A percentile compares a stretch with the other conserved stretches of the same genome.
Conservation (phyloP, 805 yeast genomes). For the Suhomyces sp. region DNA sequence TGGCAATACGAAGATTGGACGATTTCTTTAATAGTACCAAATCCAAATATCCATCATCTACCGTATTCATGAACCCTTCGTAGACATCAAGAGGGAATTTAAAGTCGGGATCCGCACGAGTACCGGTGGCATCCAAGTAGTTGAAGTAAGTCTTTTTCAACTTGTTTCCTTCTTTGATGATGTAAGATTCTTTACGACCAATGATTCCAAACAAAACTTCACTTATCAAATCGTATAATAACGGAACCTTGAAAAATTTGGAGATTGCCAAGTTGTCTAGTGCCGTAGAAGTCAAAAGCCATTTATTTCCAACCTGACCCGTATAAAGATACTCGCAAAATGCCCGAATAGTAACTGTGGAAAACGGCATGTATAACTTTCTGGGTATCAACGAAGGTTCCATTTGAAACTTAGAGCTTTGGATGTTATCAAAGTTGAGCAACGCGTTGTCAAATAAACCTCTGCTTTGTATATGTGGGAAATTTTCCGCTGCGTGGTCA, state of each 20-base stretch:
- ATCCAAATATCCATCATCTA: constrained; percentile 67
- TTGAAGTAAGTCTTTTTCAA: constrained; percentile 29
- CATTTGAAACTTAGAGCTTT: constrained; percentile 33
- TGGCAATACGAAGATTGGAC: constrained; percentile 24
- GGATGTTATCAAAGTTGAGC: constrained; percentile 32
- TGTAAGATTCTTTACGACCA: constrained; percentile 60
- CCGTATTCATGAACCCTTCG: constrained; percentile 53
- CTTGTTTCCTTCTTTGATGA: constrained; percentile 39
- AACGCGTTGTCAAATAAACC: constrained; percentile 20
- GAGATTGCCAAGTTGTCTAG: constrained; percentile 62
- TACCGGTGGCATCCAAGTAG: constrained; percentile 22
- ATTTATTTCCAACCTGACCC: constrained; percentile 73
- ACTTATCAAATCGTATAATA: constrained; percentile 63
- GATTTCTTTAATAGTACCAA: constrained; percentile 50
- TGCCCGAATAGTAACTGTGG: constrained; percentile 58
- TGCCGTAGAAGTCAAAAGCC: constrained; percentile 69
- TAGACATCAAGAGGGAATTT: constrained; percentile 47
- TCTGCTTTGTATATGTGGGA: neutral
- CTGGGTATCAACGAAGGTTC: constrained; percentile 69
- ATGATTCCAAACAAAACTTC: constrained; percentile 69
- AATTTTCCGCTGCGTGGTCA: neutral
- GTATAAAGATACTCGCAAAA: constrained; percentile 72
- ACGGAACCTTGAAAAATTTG: constrained; percentile 64
- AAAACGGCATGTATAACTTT: constrained; percentile 64
- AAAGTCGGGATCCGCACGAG: constrained; percentile 21